Conservation (phyloP, 2,329 filamentous ascomycete species). For the Ceratocystis variospora region DNA sequence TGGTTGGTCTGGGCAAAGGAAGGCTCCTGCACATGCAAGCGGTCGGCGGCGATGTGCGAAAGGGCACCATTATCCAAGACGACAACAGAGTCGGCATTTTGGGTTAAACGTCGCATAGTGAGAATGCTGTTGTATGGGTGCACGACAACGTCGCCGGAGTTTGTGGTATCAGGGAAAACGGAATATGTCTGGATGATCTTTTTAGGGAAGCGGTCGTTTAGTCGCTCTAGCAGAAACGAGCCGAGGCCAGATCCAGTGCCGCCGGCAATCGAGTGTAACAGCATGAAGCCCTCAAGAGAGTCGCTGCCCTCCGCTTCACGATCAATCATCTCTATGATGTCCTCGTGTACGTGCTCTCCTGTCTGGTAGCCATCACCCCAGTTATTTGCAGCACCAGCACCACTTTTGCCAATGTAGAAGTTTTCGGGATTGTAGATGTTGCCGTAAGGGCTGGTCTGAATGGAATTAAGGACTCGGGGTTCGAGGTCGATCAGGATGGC, state of each 20-base stretch:
- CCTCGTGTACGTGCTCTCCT: constrained; percentile 82
- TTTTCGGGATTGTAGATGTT: constrained; percentile 99
- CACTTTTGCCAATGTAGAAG: constrained; percentile 92
- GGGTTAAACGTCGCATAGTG: constrained; percentile 76
- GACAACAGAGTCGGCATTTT: constrained; percentile 95
- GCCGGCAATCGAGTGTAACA: constrained; percentile 93
- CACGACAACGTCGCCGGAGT: constrained; percentile 79
- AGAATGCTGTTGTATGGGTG: constrained; percentile 97
- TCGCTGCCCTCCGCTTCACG: constrained; percentile 96
- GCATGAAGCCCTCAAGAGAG: constrained; percentile 97
- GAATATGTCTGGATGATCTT: constrained; percentile 99
- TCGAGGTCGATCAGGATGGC: constrained; percentile 93
- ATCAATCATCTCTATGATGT: constrained; percentile 99
- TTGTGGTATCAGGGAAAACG: constrained; percentile 89
- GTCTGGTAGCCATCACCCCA: constrained; percentile 95
- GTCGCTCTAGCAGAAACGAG: constrained; percentile 81
- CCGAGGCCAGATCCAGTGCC: constrained; percentile 94
- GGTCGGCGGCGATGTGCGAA: constrained; percentile 83
- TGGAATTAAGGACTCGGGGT: constrained; percentile 80
- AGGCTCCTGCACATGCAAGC: constrained; percentile 86
- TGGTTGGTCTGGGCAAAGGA: constrained; percentile 98
- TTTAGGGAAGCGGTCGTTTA: constrained; percentile 96
- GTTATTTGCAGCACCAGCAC: constrained; percentile 89
- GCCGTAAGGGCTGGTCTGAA: constrained; percentile 85
- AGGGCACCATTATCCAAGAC: constrained; percentile 93